Percentiles rank a stretch among this genome's conserved stretches.
Evolutionary conservation across 441 rosid species (phyloP).

Genomic region (Sinapis alba): DNA sequence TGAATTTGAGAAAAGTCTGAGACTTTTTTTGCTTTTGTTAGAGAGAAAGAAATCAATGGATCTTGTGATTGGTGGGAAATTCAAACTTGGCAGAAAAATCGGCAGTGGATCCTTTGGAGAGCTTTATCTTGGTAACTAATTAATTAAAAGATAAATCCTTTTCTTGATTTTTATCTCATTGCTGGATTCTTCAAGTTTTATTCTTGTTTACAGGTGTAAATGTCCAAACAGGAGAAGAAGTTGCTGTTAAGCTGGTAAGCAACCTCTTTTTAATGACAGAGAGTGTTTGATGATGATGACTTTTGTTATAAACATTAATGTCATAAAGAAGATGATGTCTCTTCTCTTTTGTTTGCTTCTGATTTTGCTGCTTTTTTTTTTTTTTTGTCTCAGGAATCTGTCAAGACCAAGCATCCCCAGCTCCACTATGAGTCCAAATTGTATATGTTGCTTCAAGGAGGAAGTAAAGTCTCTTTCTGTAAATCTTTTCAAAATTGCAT

Average conservation of each 20-base stretch:
- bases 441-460: slow-evolving; percentile 96
- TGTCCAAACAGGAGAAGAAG: slow-evolving; percentile 93
- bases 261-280: slow-evolving; percentile 20
- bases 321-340: background rate
- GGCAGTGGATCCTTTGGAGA: slow-evolving; percentile 97
- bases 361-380: background rate
- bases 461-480: slow-evolving; percentile 54
- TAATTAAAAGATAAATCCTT: background rate
- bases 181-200: background rate
- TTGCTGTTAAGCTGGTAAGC: slow-evolving; percentile 88
- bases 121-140: slow-evolving; percentile 74
- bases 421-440: slow-evolving; percentile 93
- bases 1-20: background rate
- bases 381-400: slow-evolving; percentile 66
- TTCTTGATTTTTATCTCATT: background rate
- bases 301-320: background rate
- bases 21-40: background rate
- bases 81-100: slow-evolving; percentile 91
- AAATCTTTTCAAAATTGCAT: background rate
- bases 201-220: slow-evolving; percentile 63
- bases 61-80: slow-evolving; percentile 79
- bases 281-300: background rate
- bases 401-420: slow-evolving; percentile 92
- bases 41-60: slow-evolving; percentile 47
- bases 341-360: background rate